phyloP scores from a whole-genome alignment of 106 monocot species.

The Cymbidium sinense region DNA sequence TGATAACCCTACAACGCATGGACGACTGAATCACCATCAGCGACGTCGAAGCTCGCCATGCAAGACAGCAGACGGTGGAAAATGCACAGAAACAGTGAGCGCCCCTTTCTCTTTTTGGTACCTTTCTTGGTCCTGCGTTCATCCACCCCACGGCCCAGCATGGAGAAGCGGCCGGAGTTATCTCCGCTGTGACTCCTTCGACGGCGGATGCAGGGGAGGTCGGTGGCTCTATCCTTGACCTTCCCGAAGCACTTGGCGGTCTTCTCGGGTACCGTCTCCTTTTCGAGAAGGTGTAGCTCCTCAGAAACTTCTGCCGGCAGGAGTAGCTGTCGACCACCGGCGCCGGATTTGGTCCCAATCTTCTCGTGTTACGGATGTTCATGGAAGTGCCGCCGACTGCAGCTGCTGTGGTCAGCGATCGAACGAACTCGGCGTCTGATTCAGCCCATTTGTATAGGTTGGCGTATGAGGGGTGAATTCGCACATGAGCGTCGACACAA shows the following conservation, averaged over 20 bases:
- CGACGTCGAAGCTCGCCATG: background rate
- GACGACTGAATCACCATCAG: background rate
- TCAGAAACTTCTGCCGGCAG: slow-evolving; percentile 47
- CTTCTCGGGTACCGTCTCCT: slow-evolving; percentile 44
- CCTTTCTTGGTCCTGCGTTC: background rate
- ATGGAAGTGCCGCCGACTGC: background rate
- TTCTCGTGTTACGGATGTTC: too few relatives aligned
- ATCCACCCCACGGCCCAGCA: background rate
- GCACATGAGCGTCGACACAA: slow-evolving; percentile 3
- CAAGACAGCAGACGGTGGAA: background rate
- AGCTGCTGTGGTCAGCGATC: slow-evolving; percentile 1
- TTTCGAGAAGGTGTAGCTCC: slow-evolving; percentile 50
- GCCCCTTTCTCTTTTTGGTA: background rate
- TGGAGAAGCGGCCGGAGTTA: background rate
- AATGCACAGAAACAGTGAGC: background rate
- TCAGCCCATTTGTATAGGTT: slow-evolving; percentile 30
- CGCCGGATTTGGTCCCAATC: background rate
- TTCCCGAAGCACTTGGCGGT: slow-evolving; percentile 27
- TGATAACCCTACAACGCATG: background rate
- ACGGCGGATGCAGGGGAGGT: background rate
- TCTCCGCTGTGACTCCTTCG: background rate
- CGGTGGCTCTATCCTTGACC: slow-evolving; percentile 17
- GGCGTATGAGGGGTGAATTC: background rate
- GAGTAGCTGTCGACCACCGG: slow-evolving; percentile 37
- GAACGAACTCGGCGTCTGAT: slow-evolving; percentile 39